Percentiles rank a stretch among this genome's conserved stretches.
Conservation (phyloP, 2,329 filamentous ascomycete genomes). For the Botrytis galanthina region DNA sequence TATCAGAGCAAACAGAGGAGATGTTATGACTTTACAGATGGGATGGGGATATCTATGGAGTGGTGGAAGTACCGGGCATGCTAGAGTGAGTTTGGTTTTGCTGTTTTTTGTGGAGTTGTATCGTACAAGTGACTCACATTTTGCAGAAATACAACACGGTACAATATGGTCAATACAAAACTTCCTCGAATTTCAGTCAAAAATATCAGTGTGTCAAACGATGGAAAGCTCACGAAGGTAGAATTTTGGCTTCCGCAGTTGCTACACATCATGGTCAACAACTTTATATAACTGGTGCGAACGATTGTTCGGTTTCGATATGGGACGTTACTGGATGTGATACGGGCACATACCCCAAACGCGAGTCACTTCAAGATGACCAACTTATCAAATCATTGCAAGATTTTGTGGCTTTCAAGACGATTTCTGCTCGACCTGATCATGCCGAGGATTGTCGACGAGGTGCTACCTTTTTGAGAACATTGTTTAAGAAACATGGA, state of each 20-base stretch:
- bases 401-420: conserved; percentile 89
- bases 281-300: conserved; percentile 93
- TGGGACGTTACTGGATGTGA: conserved; percentile 67
- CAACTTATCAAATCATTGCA: conserved; percentile 69
- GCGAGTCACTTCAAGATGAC: conserved; percentile 44
- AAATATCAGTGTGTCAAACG: conserved; percentile 77
- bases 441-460: conserved; percentile 90
- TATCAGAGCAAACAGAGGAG: conserved; percentile 75
- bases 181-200: conserved; percentile 59
- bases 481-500: conserved; percentile 87
- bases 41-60: conserved; percentile 83
- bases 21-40: conserved; percentile 84
- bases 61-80: conserved; percentile 82
- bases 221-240: conserved; percentile 82
- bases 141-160: conserved; percentile 63
- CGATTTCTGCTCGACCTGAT: conserved; percentile 80
- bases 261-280: conserved; percentile 67
- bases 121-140: not conserved
- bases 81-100: conserved; percentile 61
- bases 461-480: conserved; percentile 85
- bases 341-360: conserved; percentile 26
- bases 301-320: conserved; percentile 83
- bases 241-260: conserved; percentile 80
- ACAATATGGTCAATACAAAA: conserved; percentile 57
- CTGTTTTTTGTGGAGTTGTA: not conserved